These are phyloP conservation scores for Fomitopsis serialis DNA, from an alignment of 768 basidiomycete genomes.

Conservation along the genomic window DNA sequence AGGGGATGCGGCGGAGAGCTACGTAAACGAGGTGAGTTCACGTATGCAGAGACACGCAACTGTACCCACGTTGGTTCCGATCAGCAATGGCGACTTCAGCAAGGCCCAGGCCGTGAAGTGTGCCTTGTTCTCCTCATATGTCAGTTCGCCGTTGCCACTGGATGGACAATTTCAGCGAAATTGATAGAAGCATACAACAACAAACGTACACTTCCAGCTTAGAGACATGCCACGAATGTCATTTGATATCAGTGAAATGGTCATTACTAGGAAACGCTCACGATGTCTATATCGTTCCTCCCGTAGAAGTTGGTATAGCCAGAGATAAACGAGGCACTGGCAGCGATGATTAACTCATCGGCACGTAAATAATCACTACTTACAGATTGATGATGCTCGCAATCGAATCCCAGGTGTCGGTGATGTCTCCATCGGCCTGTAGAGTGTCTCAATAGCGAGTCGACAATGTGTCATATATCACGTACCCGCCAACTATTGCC, in stretches of 20 bases:
- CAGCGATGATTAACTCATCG: not conserved
- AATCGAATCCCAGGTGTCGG: constrained; percentile 41
- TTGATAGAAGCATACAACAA: too few species aligned
- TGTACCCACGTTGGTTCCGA: constrained; percentile 39
- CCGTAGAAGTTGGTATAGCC: constrained; percentile 64
- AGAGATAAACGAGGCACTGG: constrained; percentile 59
- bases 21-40: not conserved
- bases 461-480: too few species aligned
- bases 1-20: constrained; percentile 36
- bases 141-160: constrained; percentile 60
- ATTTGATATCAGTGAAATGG: too few species aligned
- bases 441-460: not conserved
- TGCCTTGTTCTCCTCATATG: constrained; percentile 60
- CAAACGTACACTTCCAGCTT: constrained; percentile 15
- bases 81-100: constrained; percentile 65
- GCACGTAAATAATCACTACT: not conserved
- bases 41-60: not conserved
- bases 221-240: too few species aligned
- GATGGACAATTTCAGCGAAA: too few species aligned
- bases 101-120: constrained; percentile 74
- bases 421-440: constrained; percentile 4
- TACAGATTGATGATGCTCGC: constrained; percentile 52
- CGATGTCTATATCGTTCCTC: constrained; percentile 68
- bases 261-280: constrained; percentile 19
- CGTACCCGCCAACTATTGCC: constrained; percentile 7